Evolutionary conservation across 2,329 filamentous ascomycete genomes (phyloP).

Genomic region (Xylariales sp.): DNA sequence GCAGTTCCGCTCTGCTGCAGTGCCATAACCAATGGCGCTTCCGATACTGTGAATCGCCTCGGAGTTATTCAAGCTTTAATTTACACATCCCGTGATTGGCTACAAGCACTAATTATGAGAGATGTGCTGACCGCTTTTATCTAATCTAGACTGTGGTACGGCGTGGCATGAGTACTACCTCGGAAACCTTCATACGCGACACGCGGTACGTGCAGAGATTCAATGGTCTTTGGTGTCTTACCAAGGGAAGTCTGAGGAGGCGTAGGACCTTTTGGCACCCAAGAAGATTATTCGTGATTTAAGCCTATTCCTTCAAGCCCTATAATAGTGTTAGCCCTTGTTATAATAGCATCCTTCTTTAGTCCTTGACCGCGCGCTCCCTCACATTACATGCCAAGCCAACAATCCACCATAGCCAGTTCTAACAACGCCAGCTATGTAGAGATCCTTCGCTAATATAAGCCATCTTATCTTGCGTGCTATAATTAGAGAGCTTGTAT

Average conservation of each 20-base stretch:
- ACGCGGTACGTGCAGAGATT: too few relatives aligned
- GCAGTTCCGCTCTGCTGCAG: too few relatives aligned
- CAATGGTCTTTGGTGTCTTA: too few relatives aligned
- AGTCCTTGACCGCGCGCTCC: slow-evolving; percentile 10
- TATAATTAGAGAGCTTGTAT: not conserved
- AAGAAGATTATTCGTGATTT: too few relatives aligned
- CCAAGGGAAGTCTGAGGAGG: too few relatives aligned
- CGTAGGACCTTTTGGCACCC: too few relatives aligned
- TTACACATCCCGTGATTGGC: not conserved
- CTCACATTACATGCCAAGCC: not conserved
- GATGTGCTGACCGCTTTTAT: slow-evolving; percentile 12
- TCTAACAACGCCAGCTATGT: slow-evolving; percentile 20
- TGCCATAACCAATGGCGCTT: too few relatives aligned
- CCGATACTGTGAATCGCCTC: not conserved
- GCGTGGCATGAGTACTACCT: too few relatives aligned
- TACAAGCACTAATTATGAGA: not conserved
- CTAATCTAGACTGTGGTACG: too few relatives aligned
- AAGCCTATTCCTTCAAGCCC: too few relatives aligned
- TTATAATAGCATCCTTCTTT: not conserved
- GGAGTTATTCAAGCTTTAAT: not conserved
- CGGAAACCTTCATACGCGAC: too few relatives aligned
- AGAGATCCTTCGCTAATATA: slow-evolving; percentile 3
- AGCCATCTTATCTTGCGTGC: not conserved
- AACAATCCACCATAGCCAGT: not conserved
- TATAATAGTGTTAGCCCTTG: too few relatives aligned